Percentiles rank a stretch among this genome's conserved stretches.
These are phyloP conservation scores for Apiospora hydei DNA, from an alignment of 2,329 filamentous ascomycete genomes.

Conservation along the genomic window DNA sequence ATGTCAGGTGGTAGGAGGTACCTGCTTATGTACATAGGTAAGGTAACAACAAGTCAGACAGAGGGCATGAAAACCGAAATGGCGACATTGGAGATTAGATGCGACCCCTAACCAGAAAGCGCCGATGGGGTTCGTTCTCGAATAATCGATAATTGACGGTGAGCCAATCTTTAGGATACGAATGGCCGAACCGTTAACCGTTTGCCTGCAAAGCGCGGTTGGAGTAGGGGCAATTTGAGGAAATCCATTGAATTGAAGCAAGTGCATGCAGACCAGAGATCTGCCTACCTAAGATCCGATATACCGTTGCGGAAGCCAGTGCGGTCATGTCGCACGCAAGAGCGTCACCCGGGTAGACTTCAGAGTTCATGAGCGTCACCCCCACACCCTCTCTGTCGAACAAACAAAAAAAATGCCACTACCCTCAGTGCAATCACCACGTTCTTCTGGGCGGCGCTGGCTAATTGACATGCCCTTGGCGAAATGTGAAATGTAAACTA, in stretches of 20 bases:
- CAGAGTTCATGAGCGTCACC: neutral
- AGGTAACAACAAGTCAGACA: neutral
- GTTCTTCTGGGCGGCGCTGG: slow-evolving; percentile 2
- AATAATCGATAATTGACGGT: neutral
- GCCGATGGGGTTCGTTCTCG: slow-evolving; percentile 46
- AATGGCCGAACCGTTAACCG: neutral
- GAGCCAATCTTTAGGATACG: no score
- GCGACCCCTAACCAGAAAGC: neutral
- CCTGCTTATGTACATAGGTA: no score
- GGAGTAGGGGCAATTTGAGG: no score
- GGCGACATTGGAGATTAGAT: slow-evolving; percentile 20
- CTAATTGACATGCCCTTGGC: neutral
- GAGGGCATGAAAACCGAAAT: neutral
- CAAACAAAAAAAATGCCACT: neutral
- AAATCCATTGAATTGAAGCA: no score
- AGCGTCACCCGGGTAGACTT: neutral
- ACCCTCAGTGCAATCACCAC: neutral
- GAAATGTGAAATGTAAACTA: neutral
- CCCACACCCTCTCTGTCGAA: neutral
- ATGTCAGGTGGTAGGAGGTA: no score
- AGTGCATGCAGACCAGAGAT: neutral
- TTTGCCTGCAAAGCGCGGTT: neutral
- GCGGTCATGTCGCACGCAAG: neutral
- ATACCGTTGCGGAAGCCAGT: neutral
- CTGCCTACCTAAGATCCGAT: neutral